Percentiles rank a stretch among this genome's conserved stretches.
phyloP scores from a whole-genome alignment of 257 asterid genomes.

The Phtheirospermum japonicum region DNA sequence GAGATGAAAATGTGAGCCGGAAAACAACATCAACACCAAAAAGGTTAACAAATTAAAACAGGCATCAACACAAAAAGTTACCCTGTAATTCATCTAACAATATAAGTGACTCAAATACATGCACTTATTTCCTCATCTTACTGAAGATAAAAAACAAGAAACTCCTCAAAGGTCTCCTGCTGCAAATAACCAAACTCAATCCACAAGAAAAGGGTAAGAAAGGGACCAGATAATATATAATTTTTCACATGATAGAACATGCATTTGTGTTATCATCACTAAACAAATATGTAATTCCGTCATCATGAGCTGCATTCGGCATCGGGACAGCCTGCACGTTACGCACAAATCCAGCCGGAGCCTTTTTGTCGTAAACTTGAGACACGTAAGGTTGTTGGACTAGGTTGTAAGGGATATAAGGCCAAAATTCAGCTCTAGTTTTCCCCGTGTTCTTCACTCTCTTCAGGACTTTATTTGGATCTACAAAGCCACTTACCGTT shows the following conservation, averaged over 20 bases:
- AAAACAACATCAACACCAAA: too few relatives aligned
- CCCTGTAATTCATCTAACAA: too few relatives aligned
- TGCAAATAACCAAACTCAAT: too few relatives aligned
- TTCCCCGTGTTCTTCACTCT: slow-evolving; percentile 76
- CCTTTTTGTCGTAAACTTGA: slow-evolving; percentile 70
- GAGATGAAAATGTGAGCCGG: too few relatives aligned
- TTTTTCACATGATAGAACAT: slow-evolving; percentile 75
- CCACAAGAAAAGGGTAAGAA: too few relatives aligned
- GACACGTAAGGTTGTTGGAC: slow-evolving; percentile 62
- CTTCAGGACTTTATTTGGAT: slow-evolving; percentile 60
- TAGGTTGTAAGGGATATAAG: slow-evolving; percentile 69
- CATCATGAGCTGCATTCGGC: slow-evolving; percentile 56
- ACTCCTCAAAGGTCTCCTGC: too few relatives aligned
- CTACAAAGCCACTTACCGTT: slow-evolving; percentile 69
- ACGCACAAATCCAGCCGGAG: slow-evolving; percentile 74
- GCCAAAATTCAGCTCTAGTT: slow-evolving; percentile 76
- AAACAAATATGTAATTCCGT: slow-evolving; percentile 53
- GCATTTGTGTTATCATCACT: slow-evolving; percentile 90
- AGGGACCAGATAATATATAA: too few relatives aligned
- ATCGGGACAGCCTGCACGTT: slow-evolving; percentile 50
- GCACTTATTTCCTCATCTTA: too few relatives aligned
- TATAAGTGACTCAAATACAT: too few relatives aligned
- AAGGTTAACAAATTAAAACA: too few relatives aligned
- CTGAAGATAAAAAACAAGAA: too few relatives aligned
- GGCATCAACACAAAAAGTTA: too few relatives aligned